These are phyloP conservation scores for Dioszegia crocea DNA, from an alignment of 768 basidiomycete genomes.

Conservation along the genomic window DNA sequence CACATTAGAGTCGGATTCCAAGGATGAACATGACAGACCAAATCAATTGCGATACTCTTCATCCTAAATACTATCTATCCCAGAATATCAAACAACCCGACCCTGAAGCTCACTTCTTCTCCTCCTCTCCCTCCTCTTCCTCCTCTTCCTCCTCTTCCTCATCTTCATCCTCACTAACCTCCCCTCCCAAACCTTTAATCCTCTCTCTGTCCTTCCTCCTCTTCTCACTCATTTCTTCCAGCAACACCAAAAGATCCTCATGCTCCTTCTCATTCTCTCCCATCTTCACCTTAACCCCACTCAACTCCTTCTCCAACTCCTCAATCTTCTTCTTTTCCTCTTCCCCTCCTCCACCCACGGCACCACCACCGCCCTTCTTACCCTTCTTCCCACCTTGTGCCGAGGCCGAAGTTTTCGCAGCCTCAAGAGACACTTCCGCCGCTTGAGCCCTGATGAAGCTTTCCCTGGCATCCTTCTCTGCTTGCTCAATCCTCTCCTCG, in stretches of 20 bases:
- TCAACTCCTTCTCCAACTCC: conserved; percentile 52
- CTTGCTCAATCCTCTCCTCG: conserved; percentile 16
- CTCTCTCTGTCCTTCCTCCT: conserved; percentile 74
- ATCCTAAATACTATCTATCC: no score
- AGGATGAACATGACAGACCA: no score
- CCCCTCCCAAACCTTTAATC: conserved; percentile 69
- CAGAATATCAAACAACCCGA: no score
- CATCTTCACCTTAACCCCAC: conserved; percentile 60
- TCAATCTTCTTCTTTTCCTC: conserved; percentile 19
- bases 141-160: conserved; percentile 52
- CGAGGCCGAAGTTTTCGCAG: not conserved
- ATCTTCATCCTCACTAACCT: conserved; percentile 83
- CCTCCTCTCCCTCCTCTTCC: no score
- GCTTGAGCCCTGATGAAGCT: conserved; percentile 12
- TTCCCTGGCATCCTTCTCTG: conserved; percentile 19
- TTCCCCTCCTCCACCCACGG: conserved; percentile 2
- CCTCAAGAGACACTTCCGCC: conserved; percentile 3
- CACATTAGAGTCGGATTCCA: no score
- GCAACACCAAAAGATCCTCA: conserved; percentile 84
- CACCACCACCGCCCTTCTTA: conserved; percentile 15
- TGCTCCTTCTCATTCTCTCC: conserved; percentile 92
- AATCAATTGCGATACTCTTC: no score
- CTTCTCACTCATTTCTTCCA: conserved; percentile 87
- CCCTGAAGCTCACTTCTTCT: no score
- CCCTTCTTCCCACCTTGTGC: conserved; percentile 16